phyloP scores from a whole-genome alignment of 768 basidiomycete genomes.

The Calocybe indica region DNA sequence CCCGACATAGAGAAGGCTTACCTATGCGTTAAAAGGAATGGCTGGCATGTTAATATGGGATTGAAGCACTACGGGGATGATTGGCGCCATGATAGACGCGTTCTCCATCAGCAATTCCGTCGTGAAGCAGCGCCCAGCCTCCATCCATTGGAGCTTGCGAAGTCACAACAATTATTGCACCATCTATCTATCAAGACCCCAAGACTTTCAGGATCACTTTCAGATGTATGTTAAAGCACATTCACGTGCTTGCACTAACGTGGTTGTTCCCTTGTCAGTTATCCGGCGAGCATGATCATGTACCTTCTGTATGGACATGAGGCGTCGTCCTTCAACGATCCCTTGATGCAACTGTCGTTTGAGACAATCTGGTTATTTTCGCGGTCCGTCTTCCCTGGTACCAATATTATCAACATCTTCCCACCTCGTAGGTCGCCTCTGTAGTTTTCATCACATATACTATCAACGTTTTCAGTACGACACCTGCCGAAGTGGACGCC shows the following conservation, averaged over 20 bases:
- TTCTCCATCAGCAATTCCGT: constrained; percentile 6
- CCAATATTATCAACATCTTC: constrained; percentile 7
- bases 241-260: background rate
- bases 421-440: background rate
- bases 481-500: constrained; percentile 6
- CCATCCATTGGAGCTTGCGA: constrained; percentile 5
- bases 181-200: constrained; percentile 1
- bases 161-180: constrained; percentile 4
- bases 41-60: constrained; percentile 8
- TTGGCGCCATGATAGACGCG: constrained; percentile 6
- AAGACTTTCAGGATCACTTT: constrained; percentile 6
- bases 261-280: background rate
- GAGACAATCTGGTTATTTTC: constrained; percentile 7
- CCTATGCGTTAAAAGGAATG: background rate
- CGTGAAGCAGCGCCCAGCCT: constrained; percentile 4
- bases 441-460: background rate
- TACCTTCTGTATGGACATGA: constrained; percentile 8
- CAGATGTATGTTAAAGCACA: constrained; percentile 1
- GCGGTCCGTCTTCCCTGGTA: constrained; percentile 6
- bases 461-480: background rate
- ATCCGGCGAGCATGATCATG: constrained; percentile 6
- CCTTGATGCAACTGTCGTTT: constrained; percentile 5
- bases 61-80: constrained; percentile 7
- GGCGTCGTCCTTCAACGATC: constrained; percentile 5
- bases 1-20: background rate